Percentiles rank a stretch among this genome's conserved stretches.
Evolutionary conservation across 805 yeast genomes (phyloP).

Genomic region (Hanseniaspora lachancei): DNA sequence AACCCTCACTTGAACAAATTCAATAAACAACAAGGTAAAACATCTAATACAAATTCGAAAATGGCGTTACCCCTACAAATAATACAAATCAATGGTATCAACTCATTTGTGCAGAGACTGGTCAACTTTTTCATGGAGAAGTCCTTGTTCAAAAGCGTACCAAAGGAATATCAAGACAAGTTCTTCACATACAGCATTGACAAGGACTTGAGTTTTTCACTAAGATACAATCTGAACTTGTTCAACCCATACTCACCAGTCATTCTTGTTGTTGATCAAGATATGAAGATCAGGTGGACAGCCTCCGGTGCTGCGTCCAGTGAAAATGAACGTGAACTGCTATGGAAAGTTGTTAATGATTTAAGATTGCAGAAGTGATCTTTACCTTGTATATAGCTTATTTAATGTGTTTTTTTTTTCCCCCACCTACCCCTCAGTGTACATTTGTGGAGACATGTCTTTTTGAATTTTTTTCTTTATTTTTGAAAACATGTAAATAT

Average conservation of each 20-base stretch:
- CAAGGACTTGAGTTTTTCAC: constrained; percentile 38
- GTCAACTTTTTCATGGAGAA: constrained; percentile 28
- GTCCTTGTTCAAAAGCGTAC: constrained; percentile 33
- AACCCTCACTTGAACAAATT: background rate
- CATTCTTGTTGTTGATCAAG: constrained; percentile 60
- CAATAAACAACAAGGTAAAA: background rate
- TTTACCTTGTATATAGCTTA: background rate
- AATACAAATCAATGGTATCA: constrained; percentile 6
- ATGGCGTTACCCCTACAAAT: background rate
- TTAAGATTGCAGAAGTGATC: constrained; percentile 36
- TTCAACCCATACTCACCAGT: constrained; percentile 76
- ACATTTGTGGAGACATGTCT: background rate
- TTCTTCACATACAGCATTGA: constrained; percentile 55
- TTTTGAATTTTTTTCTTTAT: background rate
- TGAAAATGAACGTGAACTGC: constrained; percentile 41
- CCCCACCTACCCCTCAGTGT: background rate
- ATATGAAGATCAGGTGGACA: constrained; percentile 78
- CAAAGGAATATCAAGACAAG: constrained; percentile 38
- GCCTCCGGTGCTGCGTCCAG: constrained; percentile 68
- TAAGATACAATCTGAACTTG: constrained; percentile 47
- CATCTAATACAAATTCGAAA: background rate
- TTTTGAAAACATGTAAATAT: background rate
- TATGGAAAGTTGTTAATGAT: constrained; percentile 57
- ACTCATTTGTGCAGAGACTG: background rate
- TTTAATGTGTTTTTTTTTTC: too few relatives aligned